phyloP scores from a whole-genome alignment of 495 filamentous ascomycete genomes.

The Aspergillus biplanus region DNA sequence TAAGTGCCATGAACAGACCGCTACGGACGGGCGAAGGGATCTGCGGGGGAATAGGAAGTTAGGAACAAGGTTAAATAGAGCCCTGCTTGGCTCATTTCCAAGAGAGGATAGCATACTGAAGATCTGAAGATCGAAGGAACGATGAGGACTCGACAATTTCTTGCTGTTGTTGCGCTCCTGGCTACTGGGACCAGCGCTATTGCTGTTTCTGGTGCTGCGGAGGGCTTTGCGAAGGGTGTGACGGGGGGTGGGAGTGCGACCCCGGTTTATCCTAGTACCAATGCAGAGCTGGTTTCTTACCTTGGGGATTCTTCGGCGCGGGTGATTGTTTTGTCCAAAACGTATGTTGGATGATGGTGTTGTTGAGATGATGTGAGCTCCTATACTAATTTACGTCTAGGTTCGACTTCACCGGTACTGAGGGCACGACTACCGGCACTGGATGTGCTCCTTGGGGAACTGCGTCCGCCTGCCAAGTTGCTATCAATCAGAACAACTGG shows the following conservation, averaged over 20 bases:
- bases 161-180: no score
- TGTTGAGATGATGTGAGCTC: neutral
- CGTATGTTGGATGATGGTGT: slow-evolving; percentile 8
- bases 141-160: neutral
- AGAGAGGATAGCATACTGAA: neutral
- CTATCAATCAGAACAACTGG: slow-evolving; percentile 57
- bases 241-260: slow-evolving; percentile 45
- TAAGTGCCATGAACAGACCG: no score
- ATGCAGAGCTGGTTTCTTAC: slow-evolving; percentile 47
- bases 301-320: slow-evolving; percentile 39
- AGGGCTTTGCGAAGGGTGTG: slow-evolving; percentile 46
- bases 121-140: neutral
- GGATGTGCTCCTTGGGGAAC: slow-evolving; percentile 55
- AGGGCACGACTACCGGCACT: slow-evolving; percentile 43
- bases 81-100: neutral
- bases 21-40: no score
- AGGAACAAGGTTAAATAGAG: neutral
- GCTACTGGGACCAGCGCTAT: slow-evolving; percentile 16
- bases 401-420: slow-evolving; percentile 48
- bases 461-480: slow-evolving; percentile 48
- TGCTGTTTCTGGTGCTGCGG: slow-evolving; percentile 41
- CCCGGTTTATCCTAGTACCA: slow-evolving; percentile 42
- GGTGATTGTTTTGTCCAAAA: slow-evolving; percentile 44
- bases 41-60: neutral
- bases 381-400: slow-evolving; percentile 1